A percentile compares a stretch with the other conserved stretches of the same genome.
Conservation (phyloP, 768 basidiomycete species). For the Zangia roseola region DNA sequence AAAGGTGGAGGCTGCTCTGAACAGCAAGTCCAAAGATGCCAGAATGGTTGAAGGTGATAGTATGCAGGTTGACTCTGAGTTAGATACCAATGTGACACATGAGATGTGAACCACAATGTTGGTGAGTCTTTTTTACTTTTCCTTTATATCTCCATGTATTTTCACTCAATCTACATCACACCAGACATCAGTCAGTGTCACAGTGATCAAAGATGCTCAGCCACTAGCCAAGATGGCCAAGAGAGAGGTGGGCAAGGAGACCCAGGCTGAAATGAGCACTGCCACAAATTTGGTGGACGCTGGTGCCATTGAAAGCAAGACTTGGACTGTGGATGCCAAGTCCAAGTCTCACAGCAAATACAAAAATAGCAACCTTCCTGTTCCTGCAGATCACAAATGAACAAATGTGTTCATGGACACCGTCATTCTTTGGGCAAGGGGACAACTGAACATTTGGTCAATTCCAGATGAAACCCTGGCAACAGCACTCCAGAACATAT, state of each 20-base stretch:
- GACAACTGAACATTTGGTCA: background rate
- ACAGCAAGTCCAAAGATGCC: background rate
- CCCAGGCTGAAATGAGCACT: background rate
- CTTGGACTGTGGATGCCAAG: too few species aligned
- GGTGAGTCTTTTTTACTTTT: too few species aligned
- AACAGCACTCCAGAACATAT: conserved; percentile 1
- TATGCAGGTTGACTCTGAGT: too few species aligned
- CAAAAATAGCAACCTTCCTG: background rate
- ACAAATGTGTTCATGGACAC: background rate
- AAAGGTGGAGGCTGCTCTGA: background rate
- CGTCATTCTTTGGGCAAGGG: conserved; percentile 1
- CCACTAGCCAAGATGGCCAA: background rate
- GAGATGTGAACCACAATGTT: background rate
- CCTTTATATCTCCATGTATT: too few species aligned
- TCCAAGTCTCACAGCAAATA: background rate
- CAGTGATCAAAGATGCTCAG: background rate
- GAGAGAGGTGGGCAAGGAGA: background rate
- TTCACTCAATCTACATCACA: background rate
- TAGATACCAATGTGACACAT: background rate
- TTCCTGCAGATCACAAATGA: background rate
- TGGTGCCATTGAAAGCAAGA: background rate
- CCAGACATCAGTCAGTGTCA: background rate
- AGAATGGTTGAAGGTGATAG: too few species aligned
- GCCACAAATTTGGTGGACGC: background rate
- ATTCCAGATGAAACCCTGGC: background rate